phyloP scores from a whole-genome alignment of 2,329 filamentous ascomycete species.

The Aspergillus sp. region DNA sequence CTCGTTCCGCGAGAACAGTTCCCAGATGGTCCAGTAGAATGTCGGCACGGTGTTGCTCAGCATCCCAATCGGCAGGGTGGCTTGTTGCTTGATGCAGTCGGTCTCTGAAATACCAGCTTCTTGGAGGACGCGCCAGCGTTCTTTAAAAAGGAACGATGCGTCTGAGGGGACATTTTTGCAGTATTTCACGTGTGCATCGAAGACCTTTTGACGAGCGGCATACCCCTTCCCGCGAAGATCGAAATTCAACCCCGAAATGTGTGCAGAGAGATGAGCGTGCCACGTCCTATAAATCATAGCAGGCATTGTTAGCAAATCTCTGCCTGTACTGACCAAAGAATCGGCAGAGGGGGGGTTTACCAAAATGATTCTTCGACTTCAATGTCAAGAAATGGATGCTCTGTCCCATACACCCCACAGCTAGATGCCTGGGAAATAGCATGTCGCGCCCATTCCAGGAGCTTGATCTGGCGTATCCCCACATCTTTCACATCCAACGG shows the following conservation, averaged over 20 bases:
- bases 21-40: constrained; percentile 47
- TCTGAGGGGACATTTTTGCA: constrained; percentile 35
- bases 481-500: not conserved
- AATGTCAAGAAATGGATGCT: not conserved
- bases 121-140: constrained; percentile 15
- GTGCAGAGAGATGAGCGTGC: constrained; percentile 21
- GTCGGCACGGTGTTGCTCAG: constrained; percentile 46
- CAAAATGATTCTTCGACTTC: constrained; percentile 2
- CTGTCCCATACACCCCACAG: not conserved
- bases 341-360: not conserved
- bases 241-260: constrained; percentile 38
- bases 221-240: constrained; percentile 35
- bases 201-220: constrained; percentile 36
- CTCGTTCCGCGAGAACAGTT: constrained; percentile 42
- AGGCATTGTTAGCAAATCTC: not conserved
- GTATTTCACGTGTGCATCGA: constrained; percentile 40
- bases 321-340: too few species aligned
- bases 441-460: not conserved
- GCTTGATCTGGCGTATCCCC: not conserved
- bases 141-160: constrained; percentile 36
- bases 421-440: not conserved
- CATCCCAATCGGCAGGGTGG: constrained; percentile 32
- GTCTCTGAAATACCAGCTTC: constrained; percentile 17
- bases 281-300: not conserved
- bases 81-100: constrained; percentile 30